Evolutionary conservation across 2,329 filamentous ascomycete species (phyloP).

Genomic region (Ophiobolus disseminans): DNA sequence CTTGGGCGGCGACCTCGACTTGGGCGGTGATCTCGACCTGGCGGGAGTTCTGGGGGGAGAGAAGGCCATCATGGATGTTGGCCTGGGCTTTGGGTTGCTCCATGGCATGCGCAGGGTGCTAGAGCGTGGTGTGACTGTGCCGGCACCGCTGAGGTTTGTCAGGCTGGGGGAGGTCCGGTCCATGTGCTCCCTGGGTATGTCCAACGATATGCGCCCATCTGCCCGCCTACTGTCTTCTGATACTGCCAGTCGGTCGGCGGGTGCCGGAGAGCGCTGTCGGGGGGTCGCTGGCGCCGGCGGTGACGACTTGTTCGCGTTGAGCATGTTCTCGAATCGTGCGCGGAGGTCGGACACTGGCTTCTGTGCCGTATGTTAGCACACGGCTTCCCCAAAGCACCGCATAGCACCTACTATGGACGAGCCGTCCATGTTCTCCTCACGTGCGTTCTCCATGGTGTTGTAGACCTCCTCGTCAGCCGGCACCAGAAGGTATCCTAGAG

Average conservation of each 20-base stretch:
- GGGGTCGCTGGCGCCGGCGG: slow-evolving; percentile 29
- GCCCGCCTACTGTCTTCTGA: slow-evolving; percentile 38
- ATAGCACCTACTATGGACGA: slow-evolving; percentile 71
- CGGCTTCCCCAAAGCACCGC: not conserved
- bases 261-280: slow-evolving; percentile 43
- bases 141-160: slow-evolving; percentile 48
- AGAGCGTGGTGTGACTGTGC: slow-evolving; percentile 41
- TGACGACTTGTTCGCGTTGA: slow-evolving; percentile 48
- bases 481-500: slow-evolving; percentile 38
- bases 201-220: slow-evolving; percentile 51
- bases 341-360: slow-evolving; percentile 83
- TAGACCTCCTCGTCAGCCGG: slow-evolving; percentile 41
- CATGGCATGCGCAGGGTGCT: slow-evolving; percentile 46
- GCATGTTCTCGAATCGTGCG: slow-evolving; percentile 82
- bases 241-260: slow-evolving; percentile 35
- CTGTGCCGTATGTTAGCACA: slow-evolving; percentile 51
- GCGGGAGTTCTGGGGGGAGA: slow-evolving; percentile 54
- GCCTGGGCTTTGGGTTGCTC: slow-evolving; percentile 49
- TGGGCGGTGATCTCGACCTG: slow-evolving; percentile 53
- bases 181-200: slow-evolving; percentile 47
- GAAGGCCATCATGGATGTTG: slow-evolving; percentile 58
- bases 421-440: slow-evolving; percentile 71
- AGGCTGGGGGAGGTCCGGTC: slow-evolving; percentile 30
- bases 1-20: slow-evolving; percentile 68
- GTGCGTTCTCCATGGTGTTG: slow-evolving; percentile 43